These are phyloP conservation scores for Hypomontagnella submonticulosa DNA, from an alignment of 495 filamentous ascomycete genomes.

Conservation along the genomic window DNA sequence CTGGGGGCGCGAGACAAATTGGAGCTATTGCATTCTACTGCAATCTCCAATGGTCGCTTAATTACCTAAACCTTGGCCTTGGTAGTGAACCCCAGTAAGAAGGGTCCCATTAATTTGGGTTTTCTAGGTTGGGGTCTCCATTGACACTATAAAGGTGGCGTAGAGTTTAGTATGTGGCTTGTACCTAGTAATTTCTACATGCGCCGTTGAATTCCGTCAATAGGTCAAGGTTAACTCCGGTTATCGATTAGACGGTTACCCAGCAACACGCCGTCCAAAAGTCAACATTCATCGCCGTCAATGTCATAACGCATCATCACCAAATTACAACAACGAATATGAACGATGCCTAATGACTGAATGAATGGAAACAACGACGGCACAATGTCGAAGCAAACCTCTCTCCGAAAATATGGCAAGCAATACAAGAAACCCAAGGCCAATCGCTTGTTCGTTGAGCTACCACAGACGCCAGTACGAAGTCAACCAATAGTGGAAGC, in stretches of 20 bases:
- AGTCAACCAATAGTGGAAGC: constrained; percentile 10
- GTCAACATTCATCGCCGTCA: neutral
- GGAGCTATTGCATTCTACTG: constrained; percentile 5
- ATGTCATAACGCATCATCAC: constrained; percentile 19
- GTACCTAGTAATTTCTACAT: neutral
- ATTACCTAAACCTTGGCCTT: constrained; percentile 3
- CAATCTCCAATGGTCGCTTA: constrained; percentile 21
- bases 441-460: constrained; percentile 55
- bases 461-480: constrained; percentile 53
- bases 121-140: neutral
- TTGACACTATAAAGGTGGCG: too few species aligned
- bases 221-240: neutral
- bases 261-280: neutral
- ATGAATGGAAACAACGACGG: constrained; percentile 1
- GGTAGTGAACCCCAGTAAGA: neutral
- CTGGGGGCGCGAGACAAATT: constrained; percentile 4
- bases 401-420: constrained; percentile 58
- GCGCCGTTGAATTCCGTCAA: neutral
- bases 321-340: constrained; percentile 22
- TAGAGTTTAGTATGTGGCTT: constrained; percentile 2
- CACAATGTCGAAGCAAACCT: constrained; percentile 50
- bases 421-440: constrained; percentile 49
- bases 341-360: neutral
- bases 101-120: neutral
- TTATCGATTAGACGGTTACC: neutral